Conservation (phyloP, 495 filamentous ascomycete genomes). For the Talaromyces adpressus region DNA sequence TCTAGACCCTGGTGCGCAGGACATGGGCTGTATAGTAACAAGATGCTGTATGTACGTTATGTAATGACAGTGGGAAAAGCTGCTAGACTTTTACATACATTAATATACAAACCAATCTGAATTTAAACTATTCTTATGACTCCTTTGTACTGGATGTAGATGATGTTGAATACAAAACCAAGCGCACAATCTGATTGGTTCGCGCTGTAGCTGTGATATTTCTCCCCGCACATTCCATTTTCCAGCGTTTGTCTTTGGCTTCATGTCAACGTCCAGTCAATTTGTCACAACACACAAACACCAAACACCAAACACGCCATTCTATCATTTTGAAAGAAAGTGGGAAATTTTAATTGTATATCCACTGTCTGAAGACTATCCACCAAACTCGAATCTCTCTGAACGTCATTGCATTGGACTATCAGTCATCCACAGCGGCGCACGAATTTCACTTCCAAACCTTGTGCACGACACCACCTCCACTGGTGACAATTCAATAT, state of each 20-base stretch:
- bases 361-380: background rate
- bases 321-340: background rate
- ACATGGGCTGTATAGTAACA: background rate
- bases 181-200: constrained; percentile 1
- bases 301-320: background rate
- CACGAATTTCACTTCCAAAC: background rate
- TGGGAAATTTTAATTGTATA: background rate
- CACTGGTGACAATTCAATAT: background rate
- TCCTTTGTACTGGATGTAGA: background rate
- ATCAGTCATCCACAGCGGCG: background rate
- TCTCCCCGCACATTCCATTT: constrained; percentile 6
- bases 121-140: background rate
- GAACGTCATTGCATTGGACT: background rate
- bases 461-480: background rate
- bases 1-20: background rate
- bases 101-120: background rate
- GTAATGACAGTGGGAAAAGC: background rate
- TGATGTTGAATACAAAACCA: background rate
- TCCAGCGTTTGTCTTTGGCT: background rate
- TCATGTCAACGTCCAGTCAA: background rate
- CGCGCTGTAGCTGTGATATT: background rate
- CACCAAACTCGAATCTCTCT: background rate
- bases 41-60: background rate
- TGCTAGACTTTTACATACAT: background rate
- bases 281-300: background rate